Evolutionary conservation across 2,329 filamentous ascomycete species (phyloP), one percentile per base, ranked within the genome.

Genomic region (Lachnellula arida): DNA sequence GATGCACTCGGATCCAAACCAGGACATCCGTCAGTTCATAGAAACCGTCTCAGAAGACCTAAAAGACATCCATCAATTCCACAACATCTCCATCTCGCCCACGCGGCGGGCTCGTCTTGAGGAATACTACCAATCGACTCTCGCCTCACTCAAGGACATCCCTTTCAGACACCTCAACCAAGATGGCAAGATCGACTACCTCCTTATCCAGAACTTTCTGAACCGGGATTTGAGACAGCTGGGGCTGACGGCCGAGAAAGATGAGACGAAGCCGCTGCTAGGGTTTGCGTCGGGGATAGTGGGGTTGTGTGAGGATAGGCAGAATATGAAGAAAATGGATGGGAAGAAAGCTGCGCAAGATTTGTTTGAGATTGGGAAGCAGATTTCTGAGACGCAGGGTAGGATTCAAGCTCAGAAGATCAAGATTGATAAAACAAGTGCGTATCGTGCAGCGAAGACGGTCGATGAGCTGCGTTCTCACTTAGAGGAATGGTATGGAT

Each of bases 191-290:
- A 73, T 77, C 15, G 79, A 82, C 61, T 79, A 74, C 52, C 46
- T 81, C 4, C 74, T 83, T 0, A 67, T 83, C 5, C 71, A 75
- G 40, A 80, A 76, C 61, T 77, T 74, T 53, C 66, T 81, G 8
- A 54, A 63, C 28, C 60, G 66, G 32, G 53, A 65, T 17, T 53
- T 67, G 2, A 60, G 60, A n/a, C 59, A 74, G 9, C 60, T 81
- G 4, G 64, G 73, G 5, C 71, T 78, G 0, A 74, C 78, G 19
- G 63, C 56, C 9, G 63, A 63, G 22, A 68, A 71, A 22, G 70
- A 75, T 60, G 63, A 68, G 43, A 72, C 74, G 17, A 61, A 69
- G 8, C 65, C 63, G 1, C 63, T 82, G 17, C 64, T 82, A 6
- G 74, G 77, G 0, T 81, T 81, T 59, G 73, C 74, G 0, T 46